A percentile compares a stretch with the other conserved stretches of the same genome.
Conservation (phyloP, 2,329 filamentous ascomycete genomes). For the Furcasterigmium furcatum region DNA sequence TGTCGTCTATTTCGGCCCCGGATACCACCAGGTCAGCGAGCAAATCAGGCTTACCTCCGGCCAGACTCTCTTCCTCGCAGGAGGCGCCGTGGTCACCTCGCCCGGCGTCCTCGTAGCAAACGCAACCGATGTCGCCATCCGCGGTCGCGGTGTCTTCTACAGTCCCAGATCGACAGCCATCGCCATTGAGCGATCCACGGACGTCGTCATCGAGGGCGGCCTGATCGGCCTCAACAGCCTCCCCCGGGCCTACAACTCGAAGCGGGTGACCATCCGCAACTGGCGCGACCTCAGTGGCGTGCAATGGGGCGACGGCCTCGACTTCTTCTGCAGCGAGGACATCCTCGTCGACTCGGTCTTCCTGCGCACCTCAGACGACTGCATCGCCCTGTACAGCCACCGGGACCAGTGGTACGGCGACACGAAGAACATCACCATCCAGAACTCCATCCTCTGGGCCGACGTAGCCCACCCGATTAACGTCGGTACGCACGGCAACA, state of each 20-base stretch:
- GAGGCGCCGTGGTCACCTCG: conserved; percentile 17
- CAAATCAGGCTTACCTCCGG: too few relatives aligned
- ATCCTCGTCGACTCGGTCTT: conserved; percentile 25
- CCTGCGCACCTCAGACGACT: conserved; percentile 31
- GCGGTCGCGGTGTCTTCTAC: conserved; percentile 16
- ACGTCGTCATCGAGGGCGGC: conserved; percentile 13
- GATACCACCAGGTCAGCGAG: too few relatives aligned
- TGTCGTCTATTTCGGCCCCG: conserved; percentile 1
- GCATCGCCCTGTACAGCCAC: conserved; percentile 28
- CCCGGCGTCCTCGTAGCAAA: conserved; percentile 15
- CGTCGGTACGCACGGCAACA: conserved; percentile 31
- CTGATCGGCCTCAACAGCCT: too few relatives aligned
- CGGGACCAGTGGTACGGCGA: conserved; percentile 26
- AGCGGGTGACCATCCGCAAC: conserved; percentile 10
- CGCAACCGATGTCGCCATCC: conserved; percentile 9
- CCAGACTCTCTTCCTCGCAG: too few relatives aligned
- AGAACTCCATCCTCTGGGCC: conserved; percentile 22
- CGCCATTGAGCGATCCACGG: conserved; percentile 6
- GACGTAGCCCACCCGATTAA: conserved; percentile 30
- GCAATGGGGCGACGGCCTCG: conserved; percentile 19
- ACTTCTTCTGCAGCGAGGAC: conserved; percentile 17
- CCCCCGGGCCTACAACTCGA: too few relatives aligned
- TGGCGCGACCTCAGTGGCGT: conserved; percentile 11
- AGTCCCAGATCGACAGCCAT: conserved; percentile 8
- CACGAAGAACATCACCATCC: conserved; percentile 25